A percentile compares a stretch with the other conserved stretches of the same genome.
phyloP scores from a whole-genome alignment of 2,329 filamentous ascomycete species.

The Ophiostoma australiae region DNA sequence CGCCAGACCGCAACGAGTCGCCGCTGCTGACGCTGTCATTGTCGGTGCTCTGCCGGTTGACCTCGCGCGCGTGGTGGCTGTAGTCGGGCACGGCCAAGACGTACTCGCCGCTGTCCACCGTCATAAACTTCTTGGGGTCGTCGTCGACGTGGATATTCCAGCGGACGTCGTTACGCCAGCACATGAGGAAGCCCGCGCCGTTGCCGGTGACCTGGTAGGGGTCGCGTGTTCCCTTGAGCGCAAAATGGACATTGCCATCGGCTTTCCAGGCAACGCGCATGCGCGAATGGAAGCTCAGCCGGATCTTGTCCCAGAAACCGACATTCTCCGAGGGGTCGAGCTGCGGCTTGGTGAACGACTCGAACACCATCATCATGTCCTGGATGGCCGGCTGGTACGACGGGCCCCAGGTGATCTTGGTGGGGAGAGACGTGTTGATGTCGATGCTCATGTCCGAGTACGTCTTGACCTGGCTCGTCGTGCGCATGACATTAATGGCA shows the following conservation, averaged over 20 bases:
- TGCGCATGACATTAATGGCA: slow-evolving; percentile 79
- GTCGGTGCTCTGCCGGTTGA: slow-evolving; percentile 47
- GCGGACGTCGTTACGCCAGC: slow-evolving; percentile 90
- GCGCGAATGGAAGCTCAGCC: slow-evolving; percentile 87
- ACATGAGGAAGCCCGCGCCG: slow-evolving; percentile 95
- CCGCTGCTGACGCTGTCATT: slow-evolving; percentile 47
- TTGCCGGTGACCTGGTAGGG: slow-evolving; percentile 90
- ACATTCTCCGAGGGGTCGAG: slow-evolving; percentile 89
- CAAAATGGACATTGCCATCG: slow-evolving; percentile 90
- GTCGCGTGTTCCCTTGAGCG: slow-evolving; percentile 85
- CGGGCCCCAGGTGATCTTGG: slow-evolving; percentile 92
- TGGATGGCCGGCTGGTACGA: slow-evolving; percentile 97
- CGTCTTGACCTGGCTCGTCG: slow-evolving; percentile 90
- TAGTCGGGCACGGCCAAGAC: slow-evolving; percentile 92
- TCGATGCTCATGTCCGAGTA: slow-evolving; percentile 90
- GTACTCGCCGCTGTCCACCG: slow-evolving; percentile 90
- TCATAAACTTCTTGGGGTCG: slow-evolving; percentile 90
- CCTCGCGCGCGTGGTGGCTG: slow-evolving; percentile 75
- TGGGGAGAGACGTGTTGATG: slow-evolving; percentile 88
- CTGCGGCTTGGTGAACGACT: slow-evolving; percentile 94
- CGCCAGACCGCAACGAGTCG: slow-evolving; percentile 63
- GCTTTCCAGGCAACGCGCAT: slow-evolving; percentile 88
- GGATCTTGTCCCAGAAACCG: slow-evolving; percentile 98
- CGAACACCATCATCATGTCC: slow-evolving; percentile 99
- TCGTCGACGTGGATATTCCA: slow-evolving; percentile 81